A percentile compares a stretch with the other conserved stretches of the same genome.
phyloP scores from a whole-genome alignment of 768 basidiomycete species.

The Cystobasidium ongulense region DNA sequence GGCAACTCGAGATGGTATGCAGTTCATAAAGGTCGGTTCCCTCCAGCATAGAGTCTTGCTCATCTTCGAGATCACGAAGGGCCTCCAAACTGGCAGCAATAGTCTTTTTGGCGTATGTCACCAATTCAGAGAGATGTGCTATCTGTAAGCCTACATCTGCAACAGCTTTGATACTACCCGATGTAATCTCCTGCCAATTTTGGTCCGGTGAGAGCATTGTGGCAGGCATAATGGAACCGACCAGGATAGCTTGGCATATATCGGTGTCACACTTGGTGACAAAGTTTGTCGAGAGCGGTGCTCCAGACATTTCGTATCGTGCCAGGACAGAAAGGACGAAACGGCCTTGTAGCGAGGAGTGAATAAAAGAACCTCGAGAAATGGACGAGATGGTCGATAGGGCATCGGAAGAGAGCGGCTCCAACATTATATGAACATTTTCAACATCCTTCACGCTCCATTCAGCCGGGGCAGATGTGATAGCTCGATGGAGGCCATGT shows the following conservation, averaged over 20 bases:
- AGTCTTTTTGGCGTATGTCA: not conserved
- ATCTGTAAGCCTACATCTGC: not conserved
- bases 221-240: slow-evolving; percentile 12
- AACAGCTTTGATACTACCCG: not conserved
- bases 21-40: slow-evolving; percentile 14
- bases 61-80: not conserved
- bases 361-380: slow-evolving; percentile 45
- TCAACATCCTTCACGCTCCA: slow-evolving; percentile 65
- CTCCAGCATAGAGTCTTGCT: not conserved
- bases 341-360: slow-evolving; percentile 4
- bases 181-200: not conserved
- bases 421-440: slow-evolving; percentile 51
- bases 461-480: slow-evolving; percentile 65
- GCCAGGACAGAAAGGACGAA: slow-evolving; percentile 46
- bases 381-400: slow-evolving; percentile 68
- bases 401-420: slow-evolving; percentile 58
- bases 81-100: not conserved
- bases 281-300: slow-evolving; percentile 75
- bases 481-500: slow-evolving; percentile 77
- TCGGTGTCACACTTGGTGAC: slow-evolving; percentile 78
- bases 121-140: not conserved
- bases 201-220: slow-evolving; percentile 42
- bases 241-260: slow-evolving; percentile 56
- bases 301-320: slow-evolving; percentile 64
- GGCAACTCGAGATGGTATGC: not conserved